Conservation (phyloP, 129 eudicot species). For the Ambrosia trifida region DNA sequence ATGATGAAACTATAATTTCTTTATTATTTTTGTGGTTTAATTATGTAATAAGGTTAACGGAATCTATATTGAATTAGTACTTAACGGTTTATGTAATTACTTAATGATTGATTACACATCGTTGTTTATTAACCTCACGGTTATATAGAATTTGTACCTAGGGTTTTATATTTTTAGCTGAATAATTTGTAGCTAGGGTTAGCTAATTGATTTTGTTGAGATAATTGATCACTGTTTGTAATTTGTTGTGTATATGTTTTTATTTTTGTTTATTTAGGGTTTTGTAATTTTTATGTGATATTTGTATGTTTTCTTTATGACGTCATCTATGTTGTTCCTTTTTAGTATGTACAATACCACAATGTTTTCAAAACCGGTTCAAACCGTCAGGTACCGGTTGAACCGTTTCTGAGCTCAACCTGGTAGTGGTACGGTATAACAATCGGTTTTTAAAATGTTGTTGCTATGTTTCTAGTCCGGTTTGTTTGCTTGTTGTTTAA, state of each 20-base stretch:
- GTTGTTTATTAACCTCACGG: slow-evolving; percentile 7
- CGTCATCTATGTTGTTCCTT: no score
- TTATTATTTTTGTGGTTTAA: slow-evolving; percentile 1
- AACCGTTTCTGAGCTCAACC: no score
- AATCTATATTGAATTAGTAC: slow-evolving; percentile 11
- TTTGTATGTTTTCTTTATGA: no score
- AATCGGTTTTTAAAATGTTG: no score
- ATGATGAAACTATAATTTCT: slow-evolving; percentile 12
- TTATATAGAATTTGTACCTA: slow-evolving; percentile 22
- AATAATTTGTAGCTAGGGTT: slow-evolving; percentile 12
- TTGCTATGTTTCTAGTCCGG: no score
- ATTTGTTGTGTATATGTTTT: slow-evolving; percentile 2
- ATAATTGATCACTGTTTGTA: slow-evolving; percentile 6
- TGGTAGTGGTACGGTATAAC: no score
- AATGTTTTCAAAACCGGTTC: no score
- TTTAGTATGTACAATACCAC: no score
- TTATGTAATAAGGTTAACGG: slow-evolving; percentile 17
- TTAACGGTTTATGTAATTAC: neutral
- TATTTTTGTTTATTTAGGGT: slow-evolving; percentile 9
- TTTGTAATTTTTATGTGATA: neutral
- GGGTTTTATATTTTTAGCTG: slow-evolving; percentile 25
- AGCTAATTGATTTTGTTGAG: slow-evolving; percentile 16
- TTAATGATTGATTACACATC: slow-evolving; percentile 1
- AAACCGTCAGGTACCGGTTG: no score
- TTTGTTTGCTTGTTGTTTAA: no score